These are phyloP conservation scores for Cetradonia linearis DNA, from an alignment of 495 filamentous ascomycete species.

Conservation along the genomic window DNA sequence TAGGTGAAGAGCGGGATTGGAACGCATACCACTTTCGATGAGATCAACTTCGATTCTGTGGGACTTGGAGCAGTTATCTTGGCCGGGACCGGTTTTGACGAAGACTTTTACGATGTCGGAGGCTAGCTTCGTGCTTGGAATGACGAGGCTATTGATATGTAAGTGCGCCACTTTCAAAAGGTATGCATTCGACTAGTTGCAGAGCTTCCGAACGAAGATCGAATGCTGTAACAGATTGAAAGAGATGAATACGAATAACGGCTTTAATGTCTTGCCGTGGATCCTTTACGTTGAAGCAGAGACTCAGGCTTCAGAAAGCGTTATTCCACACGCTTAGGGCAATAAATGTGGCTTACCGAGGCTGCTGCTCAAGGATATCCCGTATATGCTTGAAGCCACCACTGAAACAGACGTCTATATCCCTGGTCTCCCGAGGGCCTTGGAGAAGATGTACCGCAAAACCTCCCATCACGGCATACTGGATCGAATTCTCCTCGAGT, in stretches of 20 bases:
- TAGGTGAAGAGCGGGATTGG: not conserved
- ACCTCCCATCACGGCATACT: slow-evolving; percentile 7
- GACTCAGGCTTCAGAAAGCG: not conserved
- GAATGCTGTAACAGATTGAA: not conserved
- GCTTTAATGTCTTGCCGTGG: too few species aligned
- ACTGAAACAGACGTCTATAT: not conserved
- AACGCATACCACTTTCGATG: slow-evolving; percentile 4
- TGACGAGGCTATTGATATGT: not conserved
- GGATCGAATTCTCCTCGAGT: not conserved
- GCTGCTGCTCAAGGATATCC: slow-evolving; percentile 1
- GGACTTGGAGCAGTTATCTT: not conserved
- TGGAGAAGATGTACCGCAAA: slow-evolving; percentile 6
- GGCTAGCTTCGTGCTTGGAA: slow-evolving; percentile 9
- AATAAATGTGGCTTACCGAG: not conserved
- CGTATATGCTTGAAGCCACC: slow-evolving; percentile 2
- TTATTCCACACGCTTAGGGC: not conserved
- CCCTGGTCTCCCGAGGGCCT: not conserved
- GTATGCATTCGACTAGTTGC: too few species aligned
- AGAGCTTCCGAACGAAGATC: too few species aligned
- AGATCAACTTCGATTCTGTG: slow-evolving; percentile 4
- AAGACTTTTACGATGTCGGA: slow-evolving; percentile 4
- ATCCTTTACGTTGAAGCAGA: not conserved
- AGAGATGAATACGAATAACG: not conserved
- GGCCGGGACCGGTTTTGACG: slow-evolving; percentile 5
- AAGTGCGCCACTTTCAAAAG: not conserved